A percentile compares a stretch with the other conserved stretches of the same genome.
Evolutionary conservation across 129 eudicot species (phyloP).

Genomic region (Flaveria trinervia): DNA sequence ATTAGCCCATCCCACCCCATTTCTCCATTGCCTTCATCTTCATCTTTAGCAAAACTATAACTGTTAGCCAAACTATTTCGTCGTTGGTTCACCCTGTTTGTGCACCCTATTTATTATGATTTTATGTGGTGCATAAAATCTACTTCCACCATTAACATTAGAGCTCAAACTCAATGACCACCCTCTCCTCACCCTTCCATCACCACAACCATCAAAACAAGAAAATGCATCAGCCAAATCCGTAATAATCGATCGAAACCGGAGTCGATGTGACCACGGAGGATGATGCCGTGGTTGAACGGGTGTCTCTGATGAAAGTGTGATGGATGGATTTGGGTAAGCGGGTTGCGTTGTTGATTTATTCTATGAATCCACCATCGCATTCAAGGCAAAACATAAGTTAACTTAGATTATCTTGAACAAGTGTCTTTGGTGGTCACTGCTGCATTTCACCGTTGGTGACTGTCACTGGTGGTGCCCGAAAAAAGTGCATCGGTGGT

Average conservation of each 20-base stretch:
- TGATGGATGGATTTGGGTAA: slow-evolving; percentile 36
- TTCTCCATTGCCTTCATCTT: too few species aligned
- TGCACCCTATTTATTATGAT: too few species aligned
- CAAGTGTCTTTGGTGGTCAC: not conserved
- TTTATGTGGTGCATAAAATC: too few species aligned
- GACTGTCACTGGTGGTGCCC: too few species aligned
- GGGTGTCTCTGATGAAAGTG: slow-evolving; percentile 53
- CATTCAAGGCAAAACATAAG: slow-evolving; percentile 74
- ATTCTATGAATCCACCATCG: slow-evolving; percentile 65
- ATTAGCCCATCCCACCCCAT: too few species aligned
- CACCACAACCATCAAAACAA: slow-evolving; percentile 59
- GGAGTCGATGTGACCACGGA: slow-evolving; percentile 33
- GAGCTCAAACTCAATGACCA: slow-evolving; percentile 9
- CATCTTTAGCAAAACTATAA: too few species aligned
- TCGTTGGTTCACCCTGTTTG: too few species aligned
- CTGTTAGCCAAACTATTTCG: too few species aligned
- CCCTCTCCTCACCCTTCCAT: slow-evolving; percentile 37
- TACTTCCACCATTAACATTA: slow-evolving; percentile 44
- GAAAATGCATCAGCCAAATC: slow-evolving; percentile 88
- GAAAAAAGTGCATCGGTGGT: too few species aligned
- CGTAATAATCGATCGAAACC: slow-evolving; percentile 65
- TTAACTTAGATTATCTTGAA: not conserved
- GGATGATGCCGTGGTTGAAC: slow-evolving; percentile 74
- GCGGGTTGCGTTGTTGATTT: slow-evolving; percentile 30
- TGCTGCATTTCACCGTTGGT: too few species aligned